phyloP scores from a whole-genome alignment of 2,329 filamentous ascomycete genomes.

The Colletotrichum tropicicola region DNA sequence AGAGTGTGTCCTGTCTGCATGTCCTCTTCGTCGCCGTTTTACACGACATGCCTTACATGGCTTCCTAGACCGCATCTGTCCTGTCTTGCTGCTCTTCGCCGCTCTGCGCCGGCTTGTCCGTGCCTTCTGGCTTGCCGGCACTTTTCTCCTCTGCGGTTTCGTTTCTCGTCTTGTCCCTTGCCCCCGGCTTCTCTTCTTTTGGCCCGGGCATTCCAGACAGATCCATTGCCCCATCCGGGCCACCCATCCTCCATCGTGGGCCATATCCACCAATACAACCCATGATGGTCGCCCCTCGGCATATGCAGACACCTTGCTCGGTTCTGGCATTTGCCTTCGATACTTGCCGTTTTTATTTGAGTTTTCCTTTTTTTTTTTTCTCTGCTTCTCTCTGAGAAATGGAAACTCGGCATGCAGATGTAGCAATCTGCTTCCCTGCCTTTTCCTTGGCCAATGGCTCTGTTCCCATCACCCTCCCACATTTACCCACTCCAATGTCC shows the following conservation, averaged over 20 bases:
- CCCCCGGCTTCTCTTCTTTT: neutral
- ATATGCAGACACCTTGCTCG: slow-evolving; percentile 45
- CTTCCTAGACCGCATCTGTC: slow-evolving; percentile 9
- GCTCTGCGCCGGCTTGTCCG: slow-evolving; percentile 17
- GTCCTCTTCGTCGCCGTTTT: slow-evolving; percentile 25
- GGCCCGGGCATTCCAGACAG: slow-evolving; percentile 18
- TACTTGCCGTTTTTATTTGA: slow-evolving; percentile 1
- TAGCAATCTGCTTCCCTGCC: slow-evolving; percentile 37
- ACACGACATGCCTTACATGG: slow-evolving; percentile 25
- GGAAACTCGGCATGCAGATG: slow-evolving; percentile 36
- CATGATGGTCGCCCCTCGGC: slow-evolving; percentile 43
- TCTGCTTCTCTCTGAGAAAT: slow-evolving; percentile 41
- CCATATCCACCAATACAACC: slow-evolving; percentile 41
- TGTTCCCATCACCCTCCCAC: slow-evolving; percentile 37
- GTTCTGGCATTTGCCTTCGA: slow-evolving; percentile 9
- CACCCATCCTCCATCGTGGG: slow-evolving; percentile 36
- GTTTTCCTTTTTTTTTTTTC: slow-evolving; percentile 27
- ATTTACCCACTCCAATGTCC: slow-evolving; percentile 8
- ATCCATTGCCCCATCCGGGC: slow-evolving; percentile 34
- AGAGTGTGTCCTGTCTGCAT: slow-evolving; percentile 12
- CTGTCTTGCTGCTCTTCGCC: slow-evolving; percentile 12
- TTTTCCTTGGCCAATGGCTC: slow-evolving; percentile 37
- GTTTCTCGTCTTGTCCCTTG: neutral
- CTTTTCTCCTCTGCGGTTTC: slow-evolving; percentile 31
- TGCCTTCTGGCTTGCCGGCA: neutral